These are phyloP conservation scores for Heliocybe sulcata DNA, from an alignment of 1,284 basidiomycete species.

Conservation along the genomic window DNA sequence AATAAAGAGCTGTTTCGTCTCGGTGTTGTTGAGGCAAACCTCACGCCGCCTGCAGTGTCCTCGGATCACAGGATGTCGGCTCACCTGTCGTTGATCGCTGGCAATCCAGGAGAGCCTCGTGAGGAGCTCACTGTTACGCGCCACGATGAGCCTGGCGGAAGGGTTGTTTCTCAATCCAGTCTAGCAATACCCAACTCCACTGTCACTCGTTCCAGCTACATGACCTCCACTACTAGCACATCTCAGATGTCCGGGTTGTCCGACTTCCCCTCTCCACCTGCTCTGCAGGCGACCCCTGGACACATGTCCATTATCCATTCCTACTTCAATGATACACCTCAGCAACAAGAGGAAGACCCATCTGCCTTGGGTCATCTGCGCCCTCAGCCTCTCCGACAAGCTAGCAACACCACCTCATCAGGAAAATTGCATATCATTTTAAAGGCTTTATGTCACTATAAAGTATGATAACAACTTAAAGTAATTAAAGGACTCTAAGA, in stretches of 20 bases:
- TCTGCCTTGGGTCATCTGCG: background rate
- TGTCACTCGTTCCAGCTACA: constrained; percentile 51
- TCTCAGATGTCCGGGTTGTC: constrained; percentile 69
- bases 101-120: constrained; percentile 9
- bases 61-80: constrained; percentile 35
- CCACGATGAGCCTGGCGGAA: constrained; percentile 8
- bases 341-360: constrained; percentile 5
- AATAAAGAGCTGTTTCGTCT: constrained; percentile 41
- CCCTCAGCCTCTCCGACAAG: background rate
- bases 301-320: constrained; percentile 37
- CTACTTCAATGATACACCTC: constrained; percentile 29
- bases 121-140: background rate
- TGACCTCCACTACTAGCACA: constrained; percentile 49
- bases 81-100: constrained; percentile 18
- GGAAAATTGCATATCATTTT: background rate
- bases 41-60: constrained; percentile 38
- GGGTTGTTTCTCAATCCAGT: constrained; percentile 22
- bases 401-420: background rate
- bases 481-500: background rate
- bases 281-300: constrained; percentile 23
- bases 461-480: background rate
- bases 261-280: constrained; percentile 63
- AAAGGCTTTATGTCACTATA: background rate
- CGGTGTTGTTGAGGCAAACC: constrained; percentile 42
- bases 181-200: constrained; percentile 32